Evolutionary conservation across 129 eudicot species (phyloP).

Genomic region (Centrapalus pauciflorus): DNA sequence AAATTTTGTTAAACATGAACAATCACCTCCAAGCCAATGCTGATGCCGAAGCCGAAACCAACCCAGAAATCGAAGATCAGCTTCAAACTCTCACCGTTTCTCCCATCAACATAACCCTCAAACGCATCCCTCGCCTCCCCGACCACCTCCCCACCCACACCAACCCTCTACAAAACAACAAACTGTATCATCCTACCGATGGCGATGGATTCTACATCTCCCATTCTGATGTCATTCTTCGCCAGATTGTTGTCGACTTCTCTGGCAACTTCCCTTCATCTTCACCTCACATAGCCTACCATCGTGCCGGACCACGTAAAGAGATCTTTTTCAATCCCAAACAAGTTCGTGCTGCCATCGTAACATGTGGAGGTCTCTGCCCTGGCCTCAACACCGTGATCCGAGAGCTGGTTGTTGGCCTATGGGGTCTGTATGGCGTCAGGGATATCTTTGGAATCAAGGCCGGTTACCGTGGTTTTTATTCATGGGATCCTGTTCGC

Average conservation of each 20-base stretch:
- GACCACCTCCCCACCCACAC: conserved; percentile 37
- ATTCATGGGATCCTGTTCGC: conserved; percentile 33
- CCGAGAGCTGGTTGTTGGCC: conserved; percentile 76
- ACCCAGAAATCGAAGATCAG: conserved; percentile 13
- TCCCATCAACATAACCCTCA: conserved; percentile 29
- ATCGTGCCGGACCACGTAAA: conserved; percentile 70
- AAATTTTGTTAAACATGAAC: too few species aligned
- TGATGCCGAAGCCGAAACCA: too few species aligned
- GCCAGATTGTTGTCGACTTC: conserved; percentile 46
- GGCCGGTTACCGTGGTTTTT: conserved; percentile 75
- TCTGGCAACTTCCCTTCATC: conserved; percentile 32
- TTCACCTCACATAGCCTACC: conserved; percentile 48
- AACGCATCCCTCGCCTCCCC: conserved; percentile 32
- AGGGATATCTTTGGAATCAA: conserved; percentile 51
- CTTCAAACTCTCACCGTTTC: conserved; percentile 25
- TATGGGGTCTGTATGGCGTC: conserved; percentile 75
- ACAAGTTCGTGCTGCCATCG: conserved; percentile 56
- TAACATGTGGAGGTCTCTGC: conserved; percentile 86
- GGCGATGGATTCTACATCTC: conserved; percentile 50
- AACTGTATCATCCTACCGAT: conserved; percentile 43
- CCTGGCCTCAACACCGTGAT: conserved; percentile 82
- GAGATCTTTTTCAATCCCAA: conserved; percentile 37
- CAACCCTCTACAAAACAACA: conserved; percentile 49
- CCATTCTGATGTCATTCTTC: conserved; percentile 53
- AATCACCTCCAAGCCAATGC: too few species aligned